Percentiles rank a stretch among this genome's conserved stretches.
Conservation (phyloP, 225 moss, liverwort and hornwort genomes). For the Asterella californica region DNA sequence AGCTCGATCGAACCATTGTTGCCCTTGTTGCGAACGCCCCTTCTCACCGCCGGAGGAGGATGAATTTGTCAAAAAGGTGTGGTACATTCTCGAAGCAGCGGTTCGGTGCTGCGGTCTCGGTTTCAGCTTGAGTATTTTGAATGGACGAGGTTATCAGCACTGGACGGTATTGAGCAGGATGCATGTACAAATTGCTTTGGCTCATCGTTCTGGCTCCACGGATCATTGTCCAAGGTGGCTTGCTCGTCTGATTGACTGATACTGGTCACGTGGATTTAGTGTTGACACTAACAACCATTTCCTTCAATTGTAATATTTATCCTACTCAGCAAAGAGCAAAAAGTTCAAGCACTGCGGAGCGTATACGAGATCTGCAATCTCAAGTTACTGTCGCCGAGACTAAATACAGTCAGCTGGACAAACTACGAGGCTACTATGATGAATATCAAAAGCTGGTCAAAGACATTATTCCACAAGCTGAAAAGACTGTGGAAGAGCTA, state of each 20-base stretch:
- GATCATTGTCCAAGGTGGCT: too few species aligned
- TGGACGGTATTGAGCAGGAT: background rate
- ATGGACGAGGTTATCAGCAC: background rate
- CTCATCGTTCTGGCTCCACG: too few species aligned
- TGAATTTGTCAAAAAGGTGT: constrained; percentile 79
- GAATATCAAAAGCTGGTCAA: constrained; percentile 69
- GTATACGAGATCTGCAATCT: constrained; percentile 44
- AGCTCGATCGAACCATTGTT: constrained; percentile 64
- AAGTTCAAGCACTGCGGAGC: constrained; percentile 48
- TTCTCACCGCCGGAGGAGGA: constrained; percentile 84
- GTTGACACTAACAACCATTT: background rate
- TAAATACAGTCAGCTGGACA: constrained; percentile 69
- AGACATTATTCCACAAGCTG: constrained; percentile 73
- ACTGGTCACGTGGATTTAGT: background rate
- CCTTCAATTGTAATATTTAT: background rate
- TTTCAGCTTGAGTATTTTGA: background rate
- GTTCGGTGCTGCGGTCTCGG: background rate
- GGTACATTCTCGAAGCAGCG: background rate
- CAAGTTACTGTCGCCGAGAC: constrained; percentile 55
- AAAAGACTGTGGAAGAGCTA: constrained; percentile 57
- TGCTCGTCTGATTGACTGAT: background rate
- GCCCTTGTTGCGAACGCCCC: constrained; percentile 85
- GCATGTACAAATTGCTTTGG: background rate
- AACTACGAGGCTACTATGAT: constrained; percentile 67
- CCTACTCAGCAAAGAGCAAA: constrained; percentile 64